Percentiles rank a stretch among this genome's conserved stretches.
Conservation (phyloP, 139 green algal genomes). For the Yamagishiella unicocca region DNA sequence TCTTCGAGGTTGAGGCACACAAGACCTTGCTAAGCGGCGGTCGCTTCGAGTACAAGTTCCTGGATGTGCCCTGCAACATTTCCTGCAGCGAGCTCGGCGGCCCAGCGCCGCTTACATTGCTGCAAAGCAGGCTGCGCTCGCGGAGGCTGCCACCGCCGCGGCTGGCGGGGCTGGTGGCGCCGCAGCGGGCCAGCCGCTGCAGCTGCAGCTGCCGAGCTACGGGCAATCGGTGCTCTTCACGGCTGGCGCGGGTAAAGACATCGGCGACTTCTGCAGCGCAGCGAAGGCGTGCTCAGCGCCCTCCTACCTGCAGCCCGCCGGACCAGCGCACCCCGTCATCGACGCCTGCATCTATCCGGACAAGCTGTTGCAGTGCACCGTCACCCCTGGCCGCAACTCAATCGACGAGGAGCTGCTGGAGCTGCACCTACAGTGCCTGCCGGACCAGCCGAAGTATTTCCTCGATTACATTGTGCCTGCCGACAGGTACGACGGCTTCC, state of each 20-base stretch:
- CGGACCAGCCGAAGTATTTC: neutral
- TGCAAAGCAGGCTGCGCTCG: neutral
- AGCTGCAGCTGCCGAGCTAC: slow-evolving; percentile 5
- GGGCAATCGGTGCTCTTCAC: neutral
- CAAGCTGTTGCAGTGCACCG: neutral
- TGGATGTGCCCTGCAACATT: neutral
- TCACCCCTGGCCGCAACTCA: neutral
- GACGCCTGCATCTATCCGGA: neutral
- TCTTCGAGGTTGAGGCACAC: neutral
- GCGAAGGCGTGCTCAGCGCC: neutral
- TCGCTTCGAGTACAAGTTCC: slow-evolving; percentile 13
- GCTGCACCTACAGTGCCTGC: neutral
- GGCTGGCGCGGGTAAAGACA: neutral
- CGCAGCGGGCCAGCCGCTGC: slow-evolving; percentile 2
- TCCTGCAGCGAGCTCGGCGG: neutral
- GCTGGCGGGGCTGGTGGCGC: neutral
- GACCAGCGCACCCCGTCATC: neutral
- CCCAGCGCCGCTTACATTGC: neutral
- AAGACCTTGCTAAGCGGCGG: neutral
- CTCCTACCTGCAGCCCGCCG: neutral
- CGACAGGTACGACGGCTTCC: neutral
- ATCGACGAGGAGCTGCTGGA: neutral
- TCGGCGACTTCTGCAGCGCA: neutral
- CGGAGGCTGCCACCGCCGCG: neutral
- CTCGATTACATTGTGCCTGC: neutral